phyloP scores from a whole-genome alignment of 2,329 filamentous ascomycete genomes.

The Sphaerulina musiva region DNA sequence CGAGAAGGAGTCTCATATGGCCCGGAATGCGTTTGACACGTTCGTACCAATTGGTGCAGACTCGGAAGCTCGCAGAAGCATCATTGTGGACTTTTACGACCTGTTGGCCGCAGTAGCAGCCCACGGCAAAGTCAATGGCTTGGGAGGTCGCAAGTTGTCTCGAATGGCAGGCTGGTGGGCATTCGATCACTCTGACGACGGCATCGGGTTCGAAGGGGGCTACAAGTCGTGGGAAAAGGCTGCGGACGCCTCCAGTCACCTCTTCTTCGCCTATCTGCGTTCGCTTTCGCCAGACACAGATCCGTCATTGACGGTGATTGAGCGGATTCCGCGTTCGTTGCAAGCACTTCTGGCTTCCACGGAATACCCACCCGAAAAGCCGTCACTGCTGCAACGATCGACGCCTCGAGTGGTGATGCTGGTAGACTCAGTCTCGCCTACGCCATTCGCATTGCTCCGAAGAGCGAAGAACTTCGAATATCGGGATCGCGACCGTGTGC shows the following conservation, averaged over 20 bases:
- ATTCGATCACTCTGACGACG: conserved; percentile 81
- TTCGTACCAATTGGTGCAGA: conserved; percentile 94
- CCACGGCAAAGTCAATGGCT: conserved; percentile 85
- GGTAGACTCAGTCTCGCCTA: conserved; percentile 88
- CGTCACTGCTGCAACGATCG: conserved; percentile 66
- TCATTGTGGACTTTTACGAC: conserved; percentile 96
- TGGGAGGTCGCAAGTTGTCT: conserved; percentile 88
- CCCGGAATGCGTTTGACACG: conserved; percentile 87
- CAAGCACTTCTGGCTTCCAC: conserved; percentile 87
- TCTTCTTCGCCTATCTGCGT: conserved; percentile 95
- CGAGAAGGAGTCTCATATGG: conserved; percentile 87
- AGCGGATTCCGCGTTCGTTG: conserved; percentile 78
- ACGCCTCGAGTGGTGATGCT: conserved; percentile 95
- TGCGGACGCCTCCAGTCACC: conserved; percentile 89
- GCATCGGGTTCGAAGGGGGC: conserved; percentile 87
- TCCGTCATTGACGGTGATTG: conserved; percentile 68
- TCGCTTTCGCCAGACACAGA: conserved; percentile 74
- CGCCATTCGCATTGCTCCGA: conserved; percentile 82
- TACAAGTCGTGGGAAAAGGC: conserved; percentile 87
- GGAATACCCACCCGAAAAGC: conserved; percentile 81
- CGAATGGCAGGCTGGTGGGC: conserved; percentile 98
- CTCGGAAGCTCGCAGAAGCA: conserved; percentile 73
- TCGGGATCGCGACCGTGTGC: conserved; percentile 74
- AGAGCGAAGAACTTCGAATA: conserved; percentile 94
- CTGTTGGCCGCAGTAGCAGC: conserved; percentile 84